Evolutionary conservation across 441 rosid genomes (phyloP), one percentile per base, ranked within the genome.

Genomic region (Melastoma candidum): DNA sequence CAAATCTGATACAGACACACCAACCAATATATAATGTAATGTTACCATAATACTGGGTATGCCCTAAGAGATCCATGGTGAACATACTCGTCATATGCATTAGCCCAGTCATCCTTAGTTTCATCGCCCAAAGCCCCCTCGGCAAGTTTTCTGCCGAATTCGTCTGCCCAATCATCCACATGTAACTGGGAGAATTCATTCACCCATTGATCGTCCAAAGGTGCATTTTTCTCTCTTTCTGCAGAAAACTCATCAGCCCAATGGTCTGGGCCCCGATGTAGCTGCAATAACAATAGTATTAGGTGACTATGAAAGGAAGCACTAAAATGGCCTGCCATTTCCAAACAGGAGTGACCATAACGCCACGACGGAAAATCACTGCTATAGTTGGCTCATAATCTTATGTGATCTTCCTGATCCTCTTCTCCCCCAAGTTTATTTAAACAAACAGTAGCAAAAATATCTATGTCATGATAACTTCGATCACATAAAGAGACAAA

Each of bases 81-180:
- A 43, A 83, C 96, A 80, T 74, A 93, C 99, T 86, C 97, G 60
- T 87, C 95, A 68, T 86, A 93, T 49, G 95, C 90, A 72, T 75
- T 82, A 61, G 87, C 93, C 99, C 99, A 93, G 58, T 61, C 72
- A 76, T 84, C 95, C 60, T 78, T 69, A 22, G 88, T 68, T 74
- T 66, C 71, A 48, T 76, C 90, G 50, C 83, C 93, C 46, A 75
- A 57, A 48, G 81, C 79, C 71, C 83, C 87, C 59, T 84, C 95
- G 50, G 67, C 81, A 56, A 79, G 71, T 64, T 85, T 80, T 67
- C 61, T 77, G 46, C 84, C 85, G 73, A 86, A 93, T 77, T 93
- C 99, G 53, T 93, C 99, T 13, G 51, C 77, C 97, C 97, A 93
- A 70, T 89, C 95, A 77, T 79, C 64, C 60, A 89, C 87, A 72